Evolutionary conservation across 1,139 yeast species (phyloP).

Genomic region (Zhuliangozyma blackwelliae): DNA sequence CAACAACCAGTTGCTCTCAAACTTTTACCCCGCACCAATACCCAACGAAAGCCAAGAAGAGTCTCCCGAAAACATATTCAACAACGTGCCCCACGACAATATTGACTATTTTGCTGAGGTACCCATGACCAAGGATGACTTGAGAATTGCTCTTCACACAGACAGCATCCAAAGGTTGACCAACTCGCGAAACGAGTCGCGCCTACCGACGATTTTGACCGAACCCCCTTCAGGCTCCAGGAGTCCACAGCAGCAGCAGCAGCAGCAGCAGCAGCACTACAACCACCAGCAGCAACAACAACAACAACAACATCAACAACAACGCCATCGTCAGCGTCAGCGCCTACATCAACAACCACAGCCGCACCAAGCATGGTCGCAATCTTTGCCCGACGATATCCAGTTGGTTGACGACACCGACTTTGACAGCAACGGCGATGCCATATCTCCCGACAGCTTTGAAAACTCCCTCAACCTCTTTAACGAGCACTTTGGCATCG

Average conservation of each 20-base stretch:
- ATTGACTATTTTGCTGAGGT: slow-evolving; percentile 5
- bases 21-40: slow-evolving; percentile 7
- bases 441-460: slow-evolving; percentile 6
- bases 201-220: background rate
- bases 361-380: background rate
- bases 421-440: slow-evolving; percentile 6
- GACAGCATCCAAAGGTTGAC: slow-evolving; percentile 13
- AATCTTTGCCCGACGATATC: no score
- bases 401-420: slow-evolving; percentile 1
- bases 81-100: slow-evolving; percentile 5
- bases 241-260: background rate
- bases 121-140: slow-evolving; percentile 14
- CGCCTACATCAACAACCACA: background rate
- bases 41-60: slow-evolving; percentile 8
- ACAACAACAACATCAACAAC: background rate
- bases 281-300: background rate
- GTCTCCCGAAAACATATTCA: slow-evolving; percentile 12
- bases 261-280: background rate
- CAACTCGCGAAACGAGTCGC: slow-evolving; percentile 2
- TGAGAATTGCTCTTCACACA: slow-evolving; percentile 16
- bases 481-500: slow-evolving; percentile 5
- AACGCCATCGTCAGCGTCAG: background rate
- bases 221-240: no score
- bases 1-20: slow-evolving; percentile 7
- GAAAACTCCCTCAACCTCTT: slow-evolving; percentile 5